Evolutionary conservation across 2,329 filamentous ascomycete genomes (phyloP).

Genomic region (Pseudogymnoascus sp.): DNA sequence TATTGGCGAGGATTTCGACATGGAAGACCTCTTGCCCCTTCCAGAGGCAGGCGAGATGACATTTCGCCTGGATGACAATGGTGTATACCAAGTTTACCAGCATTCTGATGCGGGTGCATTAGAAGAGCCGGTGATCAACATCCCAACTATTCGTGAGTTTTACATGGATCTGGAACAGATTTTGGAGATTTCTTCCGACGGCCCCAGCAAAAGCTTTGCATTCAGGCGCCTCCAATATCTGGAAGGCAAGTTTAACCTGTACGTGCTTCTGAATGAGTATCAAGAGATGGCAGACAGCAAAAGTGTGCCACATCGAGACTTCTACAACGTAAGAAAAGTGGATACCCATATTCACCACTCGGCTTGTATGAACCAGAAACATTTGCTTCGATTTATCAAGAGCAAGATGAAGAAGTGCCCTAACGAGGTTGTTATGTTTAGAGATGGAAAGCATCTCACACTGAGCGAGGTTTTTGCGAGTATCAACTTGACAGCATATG

Average conservation of each 20-base stretch:
- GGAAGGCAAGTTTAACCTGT: slow-evolving; percentile 94
- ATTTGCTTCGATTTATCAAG: slow-evolving; percentile 96
- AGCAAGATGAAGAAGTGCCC: slow-evolving; percentile 99
- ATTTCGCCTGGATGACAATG: slow-evolving; percentile 71
- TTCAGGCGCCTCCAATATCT: slow-evolving; percentile 91
- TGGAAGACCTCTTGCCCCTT: slow-evolving; percentile 67
- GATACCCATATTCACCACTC: slow-evolving; percentile 99
- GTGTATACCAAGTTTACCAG: slow-evolving; percentile 90
- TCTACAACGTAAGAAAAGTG: slow-evolving; percentile 98
- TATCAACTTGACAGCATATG: slow-evolving; percentile 94
- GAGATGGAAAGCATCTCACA: slow-evolving; percentile 87
- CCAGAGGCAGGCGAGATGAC: slow-evolving; percentile 62
- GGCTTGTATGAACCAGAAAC: slow-evolving; percentile 99
- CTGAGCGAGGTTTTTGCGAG: slow-evolving; percentile 91
- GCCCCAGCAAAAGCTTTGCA: slow-evolving; percentile 93
- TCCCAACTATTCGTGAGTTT: slow-evolving; percentile 91
- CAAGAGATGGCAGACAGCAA: slow-evolving; percentile 98
- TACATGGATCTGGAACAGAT: slow-evolving; percentile 91
- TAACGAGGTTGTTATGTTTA: slow-evolving; percentile 84
- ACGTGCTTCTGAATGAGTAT: slow-evolving; percentile 88
- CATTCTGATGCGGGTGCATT: slow-evolving; percentile 51
- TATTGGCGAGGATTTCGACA: slow-evolving; percentile 85
- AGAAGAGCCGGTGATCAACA: slow-evolving; percentile 62
- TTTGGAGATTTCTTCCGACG: slow-evolving; percentile 83
- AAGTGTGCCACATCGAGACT: slow-evolving; percentile 93